Evolutionary conservation across 2,329 filamentous ascomycete genomes (phyloP).

Genomic region (Xylaria sp.): DNA sequence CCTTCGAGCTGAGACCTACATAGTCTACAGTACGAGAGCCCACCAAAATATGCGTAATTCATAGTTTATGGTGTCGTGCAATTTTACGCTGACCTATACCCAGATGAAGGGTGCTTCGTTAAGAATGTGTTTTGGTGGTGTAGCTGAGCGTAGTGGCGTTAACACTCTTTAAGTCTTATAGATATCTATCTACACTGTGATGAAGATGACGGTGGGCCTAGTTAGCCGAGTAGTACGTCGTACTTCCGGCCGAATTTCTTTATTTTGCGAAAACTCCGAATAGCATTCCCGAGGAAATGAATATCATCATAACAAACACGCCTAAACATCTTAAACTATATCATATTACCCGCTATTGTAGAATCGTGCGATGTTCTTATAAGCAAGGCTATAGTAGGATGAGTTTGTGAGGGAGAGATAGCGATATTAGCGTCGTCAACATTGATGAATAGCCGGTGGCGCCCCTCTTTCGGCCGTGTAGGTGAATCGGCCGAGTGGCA

Average conservation of each 20-base stretch:
- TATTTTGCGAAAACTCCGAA: not conserved
- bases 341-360: conserved; percentile 5
- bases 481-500: conserved; percentile 29
- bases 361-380: conserved; percentile 14
- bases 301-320: not conserved
- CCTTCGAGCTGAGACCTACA: conserved; percentile 18
- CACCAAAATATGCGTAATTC: conserved; percentile 15
- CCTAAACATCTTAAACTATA: not conserved
- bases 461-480: conserved; percentile 29
- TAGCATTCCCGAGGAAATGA: not conserved
- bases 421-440: not conserved
- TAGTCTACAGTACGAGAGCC: not conserved
- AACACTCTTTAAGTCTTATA: not conserved
- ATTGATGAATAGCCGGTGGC: conserved; percentile 1
- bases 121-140: conserved; percentile 9
- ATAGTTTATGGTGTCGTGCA: not conserved
- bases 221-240: no score
- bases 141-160: conserved; percentile 16
- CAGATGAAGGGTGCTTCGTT: not conserved
- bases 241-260: not conserved
- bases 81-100: not conserved
- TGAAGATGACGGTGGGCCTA: not conserved
- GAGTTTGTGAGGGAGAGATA: not conserved
- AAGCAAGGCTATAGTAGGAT: not conserved
- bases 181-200: not conserved